phyloP scores from a whole-genome alignment of 106 monocot species.

The Platanthera guangdongensis region DNA sequence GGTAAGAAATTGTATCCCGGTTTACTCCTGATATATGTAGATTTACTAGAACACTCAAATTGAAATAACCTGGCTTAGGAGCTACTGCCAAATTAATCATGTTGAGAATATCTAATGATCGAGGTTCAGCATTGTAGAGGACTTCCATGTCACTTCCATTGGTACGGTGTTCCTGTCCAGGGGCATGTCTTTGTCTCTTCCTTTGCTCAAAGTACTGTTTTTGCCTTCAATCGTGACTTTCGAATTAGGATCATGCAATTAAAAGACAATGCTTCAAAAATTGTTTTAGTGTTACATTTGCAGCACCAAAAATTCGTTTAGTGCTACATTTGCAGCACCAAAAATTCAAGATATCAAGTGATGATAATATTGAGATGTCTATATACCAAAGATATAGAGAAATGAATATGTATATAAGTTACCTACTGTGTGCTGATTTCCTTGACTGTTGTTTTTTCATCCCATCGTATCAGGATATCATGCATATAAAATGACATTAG shows the following conservation, averaged over 20 bases:
- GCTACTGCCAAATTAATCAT: slow-evolving; percentile 36
- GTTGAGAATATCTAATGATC: slow-evolving; percentile 53
- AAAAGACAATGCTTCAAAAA: background rate
- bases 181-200: slow-evolving; percentile 36
- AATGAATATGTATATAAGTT: slow-evolving; percentile 4
- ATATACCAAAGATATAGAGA: background rate
- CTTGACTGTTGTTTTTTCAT: slow-evolving; percentile 38
- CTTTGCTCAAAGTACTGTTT: slow-evolving; percentile 71
- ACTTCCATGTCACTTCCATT: slow-evolving; percentile 16
- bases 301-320: no score
- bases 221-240: slow-evolving; percentile 34
- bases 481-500: slow-evolving; percentile 4
- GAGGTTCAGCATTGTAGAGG: slow-evolving; percentile 21
- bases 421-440: slow-evolving; percentile 54
- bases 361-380: background rate
- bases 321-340: background rate
- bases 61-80: slow-evolving; percentile 19
- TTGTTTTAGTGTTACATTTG: background rate
- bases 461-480: slow-evolving; percentile 12
- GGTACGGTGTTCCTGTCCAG: slow-evolving; percentile 14
- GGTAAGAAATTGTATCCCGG: background rate
- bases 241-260: slow-evolving; percentile 6
- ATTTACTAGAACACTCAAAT: background rate
- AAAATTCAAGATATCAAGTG: background rate
- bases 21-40: background rate